Evolutionary conservation across 306 rosid genomes (phyloP).

Genomic region (Ziziphus jujuba): DNA sequence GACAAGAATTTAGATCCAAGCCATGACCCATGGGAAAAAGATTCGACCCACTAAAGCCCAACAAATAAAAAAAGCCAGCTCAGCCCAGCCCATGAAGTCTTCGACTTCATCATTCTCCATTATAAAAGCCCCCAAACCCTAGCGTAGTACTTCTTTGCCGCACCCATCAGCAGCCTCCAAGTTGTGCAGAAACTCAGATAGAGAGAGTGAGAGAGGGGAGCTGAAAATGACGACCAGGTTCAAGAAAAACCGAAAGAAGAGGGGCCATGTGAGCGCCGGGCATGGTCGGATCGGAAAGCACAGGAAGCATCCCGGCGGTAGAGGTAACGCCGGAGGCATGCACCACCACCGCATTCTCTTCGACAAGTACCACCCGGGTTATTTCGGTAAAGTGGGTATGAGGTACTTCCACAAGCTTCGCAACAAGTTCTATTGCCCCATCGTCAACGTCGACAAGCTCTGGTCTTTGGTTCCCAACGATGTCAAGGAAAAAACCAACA

Average conservation of each 20-base stretch:
- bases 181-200: not conserved
- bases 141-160: too few species aligned
- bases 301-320: constrained; percentile 76
- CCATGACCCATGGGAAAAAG: too few species aligned
- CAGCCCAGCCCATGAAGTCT: too few species aligned
- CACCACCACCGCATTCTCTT: constrained; percentile 83
- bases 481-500: constrained; percentile 52
- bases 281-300: constrained; percentile 78
- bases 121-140: too few species aligned
- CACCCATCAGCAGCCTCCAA: too few species aligned
- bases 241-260: constrained; percentile 81
- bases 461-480: constrained; percentile 71
- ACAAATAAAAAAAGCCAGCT: too few species aligned
- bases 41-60: too few species aligned
- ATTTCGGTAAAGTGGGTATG: constrained; percentile 78
- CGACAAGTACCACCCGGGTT: constrained; percentile 84
- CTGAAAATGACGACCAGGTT: constrained; percentile 66
- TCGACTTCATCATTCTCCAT: too few species aligned
- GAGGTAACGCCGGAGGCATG: constrained; percentile 87
- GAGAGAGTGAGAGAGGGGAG: not conserved
- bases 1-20: too few species aligned
- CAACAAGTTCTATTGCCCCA: constrained; percentile 63
- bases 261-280: constrained; percentile 84
- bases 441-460: constrained; percentile 70
- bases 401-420: constrained; percentile 79